Evolutionary conservation across 2,329 filamentous ascomycete genomes (phyloP), one percentile per base, ranked within the genome.

Genomic region (Sporothrix variecibatus): DNA sequence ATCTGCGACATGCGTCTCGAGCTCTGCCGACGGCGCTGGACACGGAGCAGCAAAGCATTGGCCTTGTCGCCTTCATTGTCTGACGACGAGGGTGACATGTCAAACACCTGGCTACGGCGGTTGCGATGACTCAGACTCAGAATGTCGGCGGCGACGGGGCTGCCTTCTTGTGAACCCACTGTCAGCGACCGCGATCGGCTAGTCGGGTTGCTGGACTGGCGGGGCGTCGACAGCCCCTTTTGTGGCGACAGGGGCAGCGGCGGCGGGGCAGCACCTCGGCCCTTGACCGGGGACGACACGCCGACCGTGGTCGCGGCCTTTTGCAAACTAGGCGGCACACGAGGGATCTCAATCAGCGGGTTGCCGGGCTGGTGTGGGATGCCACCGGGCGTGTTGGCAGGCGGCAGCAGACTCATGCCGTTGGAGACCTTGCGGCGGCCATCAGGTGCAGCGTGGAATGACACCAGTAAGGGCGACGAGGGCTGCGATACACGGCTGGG

Each of bases 61-160:
- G 95, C 93, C 79, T 97, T 94, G 62, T 95, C 93, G 69, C 97
- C 94, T 83, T 99, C 96, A 75, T 97, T 99, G 80, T 99, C 96
- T 0, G 96, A 99, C 0, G 95, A 98, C 0, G 96, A 98, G 2
- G 96, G 96, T 2, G 96, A 99, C 83, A 98, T 93, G 81, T 98
- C 95, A 78, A 98, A 94, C 2, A 98, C 92, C 79, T 98, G 96
- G 80, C 95, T 98, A 78, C 94, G 90, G 53, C 96, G 91, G 81
- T 98, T 98, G 79, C 95, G 91, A 80, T 98, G 95, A 70, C 91
- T 89, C 15, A 92, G 87, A 70, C 91, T 89, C 15, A 92, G 87
- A 71, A 93, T 89, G 72, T 92, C 90, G 1, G 91, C 86, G 8
- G 89, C 85, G 20, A 94, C 87, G 7, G 92, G 89, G 77, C 96